Percentiles rank a stretch among this genome's conserved stretches.
Conservation (phyloP, 2,329 filamentous ascomycete species). For the Curvularia lunata region DNA sequence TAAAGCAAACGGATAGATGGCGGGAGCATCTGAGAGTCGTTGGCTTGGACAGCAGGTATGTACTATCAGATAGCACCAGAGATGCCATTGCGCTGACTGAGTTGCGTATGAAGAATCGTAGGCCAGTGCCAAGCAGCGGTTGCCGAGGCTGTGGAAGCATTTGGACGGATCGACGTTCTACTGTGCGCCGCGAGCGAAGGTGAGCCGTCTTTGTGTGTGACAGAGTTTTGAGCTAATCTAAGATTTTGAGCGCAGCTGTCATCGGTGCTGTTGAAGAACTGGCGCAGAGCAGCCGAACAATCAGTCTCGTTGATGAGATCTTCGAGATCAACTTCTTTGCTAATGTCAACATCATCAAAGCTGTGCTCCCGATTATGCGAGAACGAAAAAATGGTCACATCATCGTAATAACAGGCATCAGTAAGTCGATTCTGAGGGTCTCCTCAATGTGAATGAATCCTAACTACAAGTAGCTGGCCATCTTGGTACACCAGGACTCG, state of each 20-base stretch:
- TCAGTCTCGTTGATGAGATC: slow-evolving; percentile 83
- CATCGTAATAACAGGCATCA: slow-evolving; percentile 86
- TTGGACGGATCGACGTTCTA: slow-evolving; percentile 87
- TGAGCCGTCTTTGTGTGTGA: slow-evolving; percentile 43
- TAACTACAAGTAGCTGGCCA: slow-evolving; percentile 68
- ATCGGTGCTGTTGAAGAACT: slow-evolving; percentile 93
- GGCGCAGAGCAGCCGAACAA: slow-evolving; percentile 72
- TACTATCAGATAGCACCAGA: slow-evolving; percentile 15
- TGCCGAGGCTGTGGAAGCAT: slow-evolving; percentile 82
- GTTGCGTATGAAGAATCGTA: slow-evolving; percentile 56
- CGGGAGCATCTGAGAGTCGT: slow-evolving; percentile 73
- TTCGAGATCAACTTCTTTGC: slow-evolving; percentile 96
- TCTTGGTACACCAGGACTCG: slow-evolving; percentile 88
- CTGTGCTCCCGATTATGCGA: slow-evolving; percentile 79
- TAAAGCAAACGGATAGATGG: slow-evolving; percentile 77
- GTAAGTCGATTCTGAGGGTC: slow-evolving; percentile 42
- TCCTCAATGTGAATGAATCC: neutral
- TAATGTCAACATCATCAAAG: slow-evolving; percentile 94
- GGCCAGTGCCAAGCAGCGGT: slow-evolving; percentile 83
- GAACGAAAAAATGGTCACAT: slow-evolving; percentile 85
- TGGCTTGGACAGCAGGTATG: slow-evolving; percentile 62
- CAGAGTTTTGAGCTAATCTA: neutral
- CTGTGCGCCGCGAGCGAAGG: slow-evolving; percentile 89
- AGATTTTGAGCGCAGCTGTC: slow-evolving; percentile 63
- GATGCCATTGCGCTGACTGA: neutral